Evolutionary conservation across 345 rosid species (phyloP), one percentile per base, ranked within the genome.

Genomic region (Lepidium aucheri): DNA sequence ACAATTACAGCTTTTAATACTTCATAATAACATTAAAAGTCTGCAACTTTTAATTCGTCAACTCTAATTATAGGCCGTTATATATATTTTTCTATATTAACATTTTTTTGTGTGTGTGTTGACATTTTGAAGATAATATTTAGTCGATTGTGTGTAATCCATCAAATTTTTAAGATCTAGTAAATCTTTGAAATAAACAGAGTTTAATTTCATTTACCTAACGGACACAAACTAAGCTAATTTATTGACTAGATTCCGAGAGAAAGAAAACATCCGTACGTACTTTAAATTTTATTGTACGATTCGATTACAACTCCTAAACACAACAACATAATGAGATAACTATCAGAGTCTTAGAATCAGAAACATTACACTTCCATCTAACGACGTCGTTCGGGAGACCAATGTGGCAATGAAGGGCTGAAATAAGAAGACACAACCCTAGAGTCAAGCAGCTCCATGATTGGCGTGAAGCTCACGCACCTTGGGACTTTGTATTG

Each of bases 401-500:
- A 75, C 98, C 98, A 90, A 13, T 79, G 79, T 2, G 98, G 97
- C 39, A 53, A n/a, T 20, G 79, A 72, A 22, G 79, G 96, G 76
- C 98, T 93, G 30, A 90, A 85, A 72, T 90, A 89, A 38, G 65
- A 74, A 10, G 97, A 86, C 46, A 84, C 80, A 20, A 88, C 86
- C 67, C 92, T 76, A 5, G 87, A 78, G 60, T 90, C 83, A 8
- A 93, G 86, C 47, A 93, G 77, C 60, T 90, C 97, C 82, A 86
- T 52, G 8, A 92, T 84, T 0, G 98, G 98, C 8, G 79, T 79
- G 62, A 83, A 87, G 56, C 83, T 92, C 63, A 92, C 93, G 63
- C 97, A 92, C 67, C 97, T 82, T 2, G 97, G 97, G 5, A 77
- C 86, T 67, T 92, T 93, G 66, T 90, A 93, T 58, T 93, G 97